phyloP scores from a whole-genome alignment of 2,329 filamentous ascomycete species.

The Penicillium sp. region DNA sequence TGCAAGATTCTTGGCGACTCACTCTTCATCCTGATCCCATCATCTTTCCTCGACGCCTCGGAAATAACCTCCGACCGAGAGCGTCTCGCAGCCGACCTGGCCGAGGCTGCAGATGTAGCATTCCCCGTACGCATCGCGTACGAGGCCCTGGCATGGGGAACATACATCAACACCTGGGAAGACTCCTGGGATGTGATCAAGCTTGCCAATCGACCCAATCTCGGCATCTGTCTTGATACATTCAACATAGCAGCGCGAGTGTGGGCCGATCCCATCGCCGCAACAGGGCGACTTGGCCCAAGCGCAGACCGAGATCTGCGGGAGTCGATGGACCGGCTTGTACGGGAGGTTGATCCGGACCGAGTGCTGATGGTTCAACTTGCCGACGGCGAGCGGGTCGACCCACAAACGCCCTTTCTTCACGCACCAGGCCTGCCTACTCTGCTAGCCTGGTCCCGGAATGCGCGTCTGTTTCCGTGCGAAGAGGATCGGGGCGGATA shows the following conservation, averaged over 20 bases:
- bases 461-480: conserved; percentile 69
- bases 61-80: conserved; percentile 22
- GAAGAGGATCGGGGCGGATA: conserved; percentile 62
- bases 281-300: conserved; percentile 48
- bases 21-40: conserved; percentile 26
- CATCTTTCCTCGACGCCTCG: conserved; percentile 22
- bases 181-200: conserved; percentile 66
- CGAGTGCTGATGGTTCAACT: conserved; percentile 75
- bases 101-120: conserved; percentile 22
- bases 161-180: conserved; percentile 69
- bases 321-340: conserved; percentile 56
- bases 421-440: conserved; percentile 58
- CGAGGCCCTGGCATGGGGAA: conserved; percentile 71
- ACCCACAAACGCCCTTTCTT: conserved; percentile 53
- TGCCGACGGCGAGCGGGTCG: conserved; percentile 67
- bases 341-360: conserved; percentile 56
- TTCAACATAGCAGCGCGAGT: conserved; percentile 73
- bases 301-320: conserved; percentile 57
- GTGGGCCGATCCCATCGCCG: conserved; percentile 64
- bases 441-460: conserved; percentile 74
- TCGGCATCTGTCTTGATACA: conserved; percentile 73
- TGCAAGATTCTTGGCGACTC: conserved; percentile 22
- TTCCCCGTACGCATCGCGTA: conserved; percentile 55
- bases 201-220: conserved; percentile 65
- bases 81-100: conserved; percentile 19